Conservation (phyloP, 805 yeast genomes). For the Candida andamanensis region DNA sequence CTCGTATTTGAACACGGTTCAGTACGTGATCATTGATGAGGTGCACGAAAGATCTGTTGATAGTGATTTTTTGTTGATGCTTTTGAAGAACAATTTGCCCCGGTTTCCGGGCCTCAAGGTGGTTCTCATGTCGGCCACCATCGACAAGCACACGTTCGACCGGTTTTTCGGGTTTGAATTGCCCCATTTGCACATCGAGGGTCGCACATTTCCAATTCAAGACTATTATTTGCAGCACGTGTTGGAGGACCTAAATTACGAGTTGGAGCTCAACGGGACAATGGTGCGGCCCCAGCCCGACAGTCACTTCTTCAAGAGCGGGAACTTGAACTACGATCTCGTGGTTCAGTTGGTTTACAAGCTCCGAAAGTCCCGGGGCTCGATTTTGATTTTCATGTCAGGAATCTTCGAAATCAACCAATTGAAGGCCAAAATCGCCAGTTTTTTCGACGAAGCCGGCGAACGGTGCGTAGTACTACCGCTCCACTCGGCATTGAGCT, state of each 20-base stretch:
- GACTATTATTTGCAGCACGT: conserved; percentile 71
- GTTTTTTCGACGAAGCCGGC: conserved; percentile 7
- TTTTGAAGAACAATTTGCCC: conserved; percentile 57
- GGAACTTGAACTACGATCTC: conserved; percentile 71
- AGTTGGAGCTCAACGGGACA: conserved; percentile 40
- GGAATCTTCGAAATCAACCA: conserved; percentile 84
- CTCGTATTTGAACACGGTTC: conserved; percentile 47
- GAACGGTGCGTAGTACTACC: conserved; percentile 50
- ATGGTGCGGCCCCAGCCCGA: conserved; percentile 54
- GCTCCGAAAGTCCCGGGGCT: conserved; percentile 45
- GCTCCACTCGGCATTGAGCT: conserved; percentile 80
- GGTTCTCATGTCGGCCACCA: conserved; percentile 92
- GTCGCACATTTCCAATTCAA: conserved; percentile 87
- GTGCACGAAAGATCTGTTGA: conserved; percentile 96
- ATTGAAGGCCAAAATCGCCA: conserved; percentile 17
- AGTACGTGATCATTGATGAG: conserved; percentile 82
- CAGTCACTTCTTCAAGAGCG: conserved; percentile 58
- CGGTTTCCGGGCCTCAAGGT: conserved; percentile 55
- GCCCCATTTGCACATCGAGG: conserved; percentile 79
- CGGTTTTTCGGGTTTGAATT: conserved; percentile 51
- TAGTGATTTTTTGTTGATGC: conserved; percentile 75
- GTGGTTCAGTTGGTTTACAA: conserved; percentile 41
- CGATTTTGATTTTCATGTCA: conserved; percentile 80
- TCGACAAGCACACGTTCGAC: conserved; percentile 62
- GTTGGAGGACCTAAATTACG: conserved; percentile 52